Evolutionary conservation across 441 rosid species (phyloP).

Genomic region (Jatropha multifida): DNA sequence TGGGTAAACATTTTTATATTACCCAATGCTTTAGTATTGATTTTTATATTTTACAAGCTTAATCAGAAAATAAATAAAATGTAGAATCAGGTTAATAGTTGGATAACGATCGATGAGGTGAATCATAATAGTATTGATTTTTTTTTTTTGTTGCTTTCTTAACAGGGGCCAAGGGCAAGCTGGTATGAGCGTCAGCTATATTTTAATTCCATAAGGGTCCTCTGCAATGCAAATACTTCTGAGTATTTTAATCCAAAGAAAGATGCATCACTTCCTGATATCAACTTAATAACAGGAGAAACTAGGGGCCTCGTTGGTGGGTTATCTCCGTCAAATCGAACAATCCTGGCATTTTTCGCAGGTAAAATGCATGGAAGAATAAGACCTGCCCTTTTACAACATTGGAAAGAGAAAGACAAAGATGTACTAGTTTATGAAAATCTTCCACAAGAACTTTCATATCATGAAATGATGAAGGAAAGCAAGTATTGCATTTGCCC

Average conservation of each 20-base stretch:
- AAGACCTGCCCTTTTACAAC: conserved; percentile 43
- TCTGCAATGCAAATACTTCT: conserved; percentile 66
- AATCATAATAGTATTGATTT: no score
- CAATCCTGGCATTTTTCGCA: conserved; percentile 58
- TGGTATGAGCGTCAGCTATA: conserved; percentile 34
- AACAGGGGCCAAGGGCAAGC: conserved; percentile 36
- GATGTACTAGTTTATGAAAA: conserved; percentile 53
- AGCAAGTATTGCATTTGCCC: conserved; percentile 67
- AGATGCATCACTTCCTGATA: conserved; percentile 64
- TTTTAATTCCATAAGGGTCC: conserved; percentile 53
- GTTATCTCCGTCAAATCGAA: conserved; percentile 24
- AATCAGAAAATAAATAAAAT: no score
- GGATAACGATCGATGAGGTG: no score
- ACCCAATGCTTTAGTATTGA: no score
- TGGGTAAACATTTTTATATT: conserved; percentile 37
- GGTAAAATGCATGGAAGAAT: conserved; percentile 57
- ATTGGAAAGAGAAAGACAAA: conserved; percentile 56
- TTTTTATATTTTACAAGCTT: no score
- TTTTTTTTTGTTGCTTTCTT: no score
- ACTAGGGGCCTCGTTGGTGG: conserved; percentile 31
- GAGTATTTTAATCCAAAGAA: conserved; percentile 57
- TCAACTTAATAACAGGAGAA: conserved; percentile 45
- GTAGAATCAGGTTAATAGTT: no score
- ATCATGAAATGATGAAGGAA: conserved; percentile 43
- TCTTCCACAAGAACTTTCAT: conserved; percentile 35